phyloP scores from a whole-genome alignment of 768 basidiomycete species.

The Floccularia luteovirens region DNA sequence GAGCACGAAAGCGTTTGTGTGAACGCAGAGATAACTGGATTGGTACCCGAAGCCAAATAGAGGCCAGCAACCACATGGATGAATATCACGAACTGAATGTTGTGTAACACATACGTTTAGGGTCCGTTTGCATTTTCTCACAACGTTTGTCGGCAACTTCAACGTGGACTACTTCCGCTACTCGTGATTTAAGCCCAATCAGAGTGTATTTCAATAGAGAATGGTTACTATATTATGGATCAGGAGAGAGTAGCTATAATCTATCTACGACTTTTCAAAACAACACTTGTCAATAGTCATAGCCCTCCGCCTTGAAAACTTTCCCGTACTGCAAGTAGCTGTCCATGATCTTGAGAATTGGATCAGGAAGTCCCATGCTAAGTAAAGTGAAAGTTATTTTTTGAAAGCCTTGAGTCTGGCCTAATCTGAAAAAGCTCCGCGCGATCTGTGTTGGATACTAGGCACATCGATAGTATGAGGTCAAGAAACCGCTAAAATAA shows the following conservation, averaged over 20 bases:
- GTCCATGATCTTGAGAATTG: slow-evolving; percentile 90
- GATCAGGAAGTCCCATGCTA: slow-evolving; percentile 90
- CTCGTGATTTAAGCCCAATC: too few species aligned
- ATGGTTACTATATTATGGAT: too few species aligned
- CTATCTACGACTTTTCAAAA: too few species aligned
- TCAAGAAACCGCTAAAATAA: neutral
- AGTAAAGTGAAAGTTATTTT: slow-evolving; percentile 91
- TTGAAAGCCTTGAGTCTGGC: slow-evolving; percentile 85
- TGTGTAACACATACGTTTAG: too few species aligned
- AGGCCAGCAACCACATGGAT: slow-evolving; percentile 14
- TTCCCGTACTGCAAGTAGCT: slow-evolving; percentile 85
- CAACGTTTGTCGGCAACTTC: too few species aligned
- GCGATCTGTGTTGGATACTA: slow-evolving; percentile 91
- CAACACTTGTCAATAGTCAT: slow-evolving; percentile 71
- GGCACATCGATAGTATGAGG: slow-evolving; percentile 4
- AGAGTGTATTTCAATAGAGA: too few species aligned
- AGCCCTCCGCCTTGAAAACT: slow-evolving; percentile 83
- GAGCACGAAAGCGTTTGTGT: neutral
- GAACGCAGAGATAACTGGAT: slow-evolving; percentile 6
- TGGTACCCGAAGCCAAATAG: slow-evolving; percentile 14
- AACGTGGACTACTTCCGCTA: too few species aligned
- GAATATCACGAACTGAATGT: too few species aligned
- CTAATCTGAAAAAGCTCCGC: slow-evolving; percentile 87
- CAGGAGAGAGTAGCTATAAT: too few species aligned
- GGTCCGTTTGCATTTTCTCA: too few species aligned